Base-by-base conservation (phyloP, 192 early-diverging fungal genomes). In the Rhizophagus clarus region DNA sequence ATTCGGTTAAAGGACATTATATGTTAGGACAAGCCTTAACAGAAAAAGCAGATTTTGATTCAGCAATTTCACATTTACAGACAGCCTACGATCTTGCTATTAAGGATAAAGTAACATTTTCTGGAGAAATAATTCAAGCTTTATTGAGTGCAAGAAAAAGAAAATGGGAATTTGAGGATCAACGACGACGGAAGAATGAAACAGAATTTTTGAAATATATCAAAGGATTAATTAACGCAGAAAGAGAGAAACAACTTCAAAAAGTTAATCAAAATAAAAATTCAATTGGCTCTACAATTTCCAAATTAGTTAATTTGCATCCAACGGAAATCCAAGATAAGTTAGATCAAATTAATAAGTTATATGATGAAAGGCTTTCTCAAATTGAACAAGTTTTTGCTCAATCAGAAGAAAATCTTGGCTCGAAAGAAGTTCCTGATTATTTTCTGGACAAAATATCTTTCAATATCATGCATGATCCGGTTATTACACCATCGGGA, bases 391-490 rank as follows among this genome's bases (percentile, higher is more conserved):
- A 83, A 34, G 81, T 94, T 34, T 86, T 94, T 85, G 70, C 61
- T 77, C 83, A 88, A 56, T 85, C 88, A 8, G 83, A 90, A 60
- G 87, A 90, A 71, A 84, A 87, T 72, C 26, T 31, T 29, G 8
- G 51, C 9, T 76, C 76, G 8, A 24, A 82, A 24, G 82, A 89
- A 47, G 88, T 91, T 3, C 92, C 92, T 12, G 92, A 93, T 49
- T 84, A 87, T 72, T 88, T 92, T 72, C 61, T 87, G 61, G 93
- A 87, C 29, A 90, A 94, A 81, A 94, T 96, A 32, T 90, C 89
- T 5, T 96, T 95, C 76, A 92, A 95, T 73, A 83, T 96, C 40
- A 95, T 96, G 93, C 89, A 90, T 47, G 95, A 96, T 84, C 90
- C 94, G 2, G 90, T 94, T 20, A 84, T 91, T 28, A 83, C 82